Percentiles rank a stretch among this genome's conserved stretches.
Conservation (phyloP, 345 rosid species). For the Eucalyptus tenuipes region DNA sequence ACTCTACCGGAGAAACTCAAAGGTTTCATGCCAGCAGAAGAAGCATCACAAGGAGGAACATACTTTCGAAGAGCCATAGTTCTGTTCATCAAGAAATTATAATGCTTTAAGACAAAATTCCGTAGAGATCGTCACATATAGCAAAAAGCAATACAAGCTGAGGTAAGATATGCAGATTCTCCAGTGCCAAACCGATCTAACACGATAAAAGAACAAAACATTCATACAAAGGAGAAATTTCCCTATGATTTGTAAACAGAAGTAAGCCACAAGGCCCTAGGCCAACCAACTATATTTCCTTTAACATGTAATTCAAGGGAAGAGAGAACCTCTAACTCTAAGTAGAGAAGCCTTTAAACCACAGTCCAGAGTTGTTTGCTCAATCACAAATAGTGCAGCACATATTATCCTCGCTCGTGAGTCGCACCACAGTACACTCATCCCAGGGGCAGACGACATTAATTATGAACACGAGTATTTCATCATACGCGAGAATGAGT, state of each 20-base stretch:
- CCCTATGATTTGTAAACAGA: neutral
- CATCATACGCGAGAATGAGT: neutral
- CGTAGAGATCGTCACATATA: neutral
- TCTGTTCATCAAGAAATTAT: constrained; percentile 1
- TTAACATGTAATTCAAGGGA: neutral
- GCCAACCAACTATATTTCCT: neutral
- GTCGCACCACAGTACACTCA: neutral
- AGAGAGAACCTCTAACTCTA: neutral
- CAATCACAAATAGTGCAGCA: neutral
- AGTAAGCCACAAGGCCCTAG: neutral
- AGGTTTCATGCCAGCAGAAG: constrained; percentile 49
- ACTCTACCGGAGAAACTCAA: constrained; percentile 47
- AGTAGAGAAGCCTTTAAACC: neutral
- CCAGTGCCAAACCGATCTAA: neutral
- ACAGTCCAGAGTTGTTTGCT: neutral
- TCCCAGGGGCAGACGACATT: neutral
- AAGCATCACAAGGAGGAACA: constrained; percentile 35
- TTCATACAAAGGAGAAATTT: neutral
- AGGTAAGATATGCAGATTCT: neutral
- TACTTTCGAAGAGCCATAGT: constrained; percentile 69
- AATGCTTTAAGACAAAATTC: neutral
- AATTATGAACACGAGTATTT: neutral
- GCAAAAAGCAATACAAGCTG: neutral
- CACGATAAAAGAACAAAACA: neutral
- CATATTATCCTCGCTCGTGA: neutral